Conservation (phyloP, 2,329 filamentous ascomycete species). For the Macroventuria anomochaeta region DNA sequence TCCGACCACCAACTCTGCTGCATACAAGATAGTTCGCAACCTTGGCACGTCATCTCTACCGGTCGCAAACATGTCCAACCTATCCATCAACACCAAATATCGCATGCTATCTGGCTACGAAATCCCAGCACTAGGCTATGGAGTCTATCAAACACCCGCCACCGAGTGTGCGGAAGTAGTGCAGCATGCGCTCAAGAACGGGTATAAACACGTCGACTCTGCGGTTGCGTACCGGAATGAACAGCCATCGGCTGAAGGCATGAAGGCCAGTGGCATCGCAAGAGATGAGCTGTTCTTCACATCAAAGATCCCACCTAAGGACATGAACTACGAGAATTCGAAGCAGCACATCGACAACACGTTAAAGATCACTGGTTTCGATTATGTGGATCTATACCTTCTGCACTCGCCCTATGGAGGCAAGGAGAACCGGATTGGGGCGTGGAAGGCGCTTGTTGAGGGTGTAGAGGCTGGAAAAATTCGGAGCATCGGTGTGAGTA, state of each 20-base stretch:
- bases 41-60: constrained; percentile 33
- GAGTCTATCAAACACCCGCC: constrained; percentile 59
- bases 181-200: constrained; percentile 63
- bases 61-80: constrained; percentile 48
- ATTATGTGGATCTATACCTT: constrained; percentile 71
- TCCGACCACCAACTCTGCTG: neutral
- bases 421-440: constrained; percentile 56
- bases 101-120: constrained; percentile 66
- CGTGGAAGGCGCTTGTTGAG: constrained; percentile 63
- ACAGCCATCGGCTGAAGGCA: constrained; percentile 67
- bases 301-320: constrained; percentile 70
- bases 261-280: constrained; percentile 62
- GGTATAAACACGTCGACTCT: constrained; percentile 71
- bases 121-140: constrained; percentile 66
- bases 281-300: constrained; percentile 71
- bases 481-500: constrained; percentile 60
- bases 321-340: constrained; percentile 67
- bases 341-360: constrained; percentile 62
- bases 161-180: constrained; percentile 65
- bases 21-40: constrained; percentile 11
- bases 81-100: constrained; percentile 57
- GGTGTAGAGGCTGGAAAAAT: constrained; percentile 60
- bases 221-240: constrained; percentile 73
- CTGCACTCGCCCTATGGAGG: constrained; percentile 63
- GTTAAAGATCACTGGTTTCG: constrained; percentile 63